Conservation (phyloP, 139 green algal species). For the Monoraphidium neglectum region DNA sequence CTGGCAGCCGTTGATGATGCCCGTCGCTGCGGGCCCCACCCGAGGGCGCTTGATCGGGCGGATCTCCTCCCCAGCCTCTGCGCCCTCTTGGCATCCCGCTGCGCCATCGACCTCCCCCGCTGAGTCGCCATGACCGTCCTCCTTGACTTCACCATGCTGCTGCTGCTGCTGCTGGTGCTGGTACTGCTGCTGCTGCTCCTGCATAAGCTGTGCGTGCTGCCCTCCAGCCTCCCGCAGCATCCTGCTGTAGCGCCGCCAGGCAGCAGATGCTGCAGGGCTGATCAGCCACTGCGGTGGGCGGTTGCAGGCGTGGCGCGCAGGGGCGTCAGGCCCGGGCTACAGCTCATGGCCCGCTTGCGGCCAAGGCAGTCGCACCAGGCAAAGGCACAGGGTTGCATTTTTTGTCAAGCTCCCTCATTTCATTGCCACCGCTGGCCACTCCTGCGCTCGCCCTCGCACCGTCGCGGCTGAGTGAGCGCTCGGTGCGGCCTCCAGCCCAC, state of each 20-base stretch:
- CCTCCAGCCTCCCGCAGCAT: conserved; percentile 46
- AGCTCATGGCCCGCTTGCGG: too few relatives aligned
- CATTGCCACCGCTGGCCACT: too few relatives aligned
- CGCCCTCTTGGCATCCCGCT: background rate
- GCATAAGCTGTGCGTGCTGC: background rate
- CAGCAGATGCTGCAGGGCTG: conserved; percentile 32
- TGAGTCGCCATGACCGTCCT: too few relatives aligned
- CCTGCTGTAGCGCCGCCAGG: conserved; percentile 54
- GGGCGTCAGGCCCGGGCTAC: background rate
- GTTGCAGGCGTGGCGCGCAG: background rate
- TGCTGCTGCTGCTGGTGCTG: conserved; percentile 7
- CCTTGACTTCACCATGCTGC: too few relatives aligned
- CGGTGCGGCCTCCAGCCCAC: conserved; percentile 42
- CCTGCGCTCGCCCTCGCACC: conserved; percentile 16
- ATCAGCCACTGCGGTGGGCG: conserved; percentile 50
- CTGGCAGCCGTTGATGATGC: too few relatives aligned
- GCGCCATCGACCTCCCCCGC: background rate
- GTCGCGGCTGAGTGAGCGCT: background rate
- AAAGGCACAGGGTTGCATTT: too few relatives aligned
- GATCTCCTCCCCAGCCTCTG: background rate
- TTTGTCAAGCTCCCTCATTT: too few relatives aligned
- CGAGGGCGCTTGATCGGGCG: background rate
- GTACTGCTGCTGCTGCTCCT: background rate
- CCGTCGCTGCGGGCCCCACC: background rate
- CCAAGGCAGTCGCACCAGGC: background rate